Percentiles rank a stretch among this genome's conserved stretches.
These are phyloP conservation scores for Anisodus tanguticus DNA, from an alignment of 257 asterid species.

Conservation along the genomic window DNA sequence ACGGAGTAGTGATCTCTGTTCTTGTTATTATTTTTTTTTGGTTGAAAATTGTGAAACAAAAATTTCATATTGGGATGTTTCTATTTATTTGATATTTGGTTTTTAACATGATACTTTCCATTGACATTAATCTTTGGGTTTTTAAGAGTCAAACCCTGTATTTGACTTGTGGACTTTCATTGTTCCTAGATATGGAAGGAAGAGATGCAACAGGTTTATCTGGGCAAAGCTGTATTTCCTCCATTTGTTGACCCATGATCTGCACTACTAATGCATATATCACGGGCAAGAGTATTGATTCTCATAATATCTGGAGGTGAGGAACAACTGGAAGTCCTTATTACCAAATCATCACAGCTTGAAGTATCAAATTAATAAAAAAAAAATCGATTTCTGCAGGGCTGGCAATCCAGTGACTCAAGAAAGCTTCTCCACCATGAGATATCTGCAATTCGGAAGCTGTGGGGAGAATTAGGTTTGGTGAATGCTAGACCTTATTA, in stretches of 20 bases:
- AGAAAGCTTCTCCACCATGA: slow-evolving; percentile 25
- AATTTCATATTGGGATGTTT: neutral
- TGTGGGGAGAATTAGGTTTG: neutral
- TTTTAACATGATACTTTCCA: neutral
- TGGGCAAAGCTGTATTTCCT: slow-evolving; percentile 73
- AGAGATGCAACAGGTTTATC: slow-evolving; percentile 87
- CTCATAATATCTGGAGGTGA: slow-evolving; percentile 23
- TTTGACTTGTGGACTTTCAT: neutral
- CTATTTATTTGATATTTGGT: slow-evolving; percentile 2
- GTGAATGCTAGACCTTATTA: slow-evolving; percentile 2
- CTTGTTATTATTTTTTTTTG: neutral
- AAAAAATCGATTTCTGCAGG: slow-evolving; percentile 1
- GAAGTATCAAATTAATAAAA: neutral
- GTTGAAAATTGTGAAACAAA: slow-evolving; percentile 13
- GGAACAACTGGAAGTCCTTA: neutral
- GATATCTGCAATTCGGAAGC: neutral
- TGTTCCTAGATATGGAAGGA: slow-evolving; percentile 84
- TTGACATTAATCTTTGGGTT: neutral
- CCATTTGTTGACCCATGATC: slow-evolving; percentile 58
- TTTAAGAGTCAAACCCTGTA: neutral
- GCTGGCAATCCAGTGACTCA: neutral
- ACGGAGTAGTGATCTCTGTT: neutral
- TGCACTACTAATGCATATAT: slow-evolving; percentile 39
- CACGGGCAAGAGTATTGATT: neutral
- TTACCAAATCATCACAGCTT: neutral